Percentiles rank a stretch among this genome's conserved stretches.
Evolutionary conservation across 495 filamentous ascomycete genomes (phyloP).

Genomic region (Hypoxylon crocopeplum): DNA sequence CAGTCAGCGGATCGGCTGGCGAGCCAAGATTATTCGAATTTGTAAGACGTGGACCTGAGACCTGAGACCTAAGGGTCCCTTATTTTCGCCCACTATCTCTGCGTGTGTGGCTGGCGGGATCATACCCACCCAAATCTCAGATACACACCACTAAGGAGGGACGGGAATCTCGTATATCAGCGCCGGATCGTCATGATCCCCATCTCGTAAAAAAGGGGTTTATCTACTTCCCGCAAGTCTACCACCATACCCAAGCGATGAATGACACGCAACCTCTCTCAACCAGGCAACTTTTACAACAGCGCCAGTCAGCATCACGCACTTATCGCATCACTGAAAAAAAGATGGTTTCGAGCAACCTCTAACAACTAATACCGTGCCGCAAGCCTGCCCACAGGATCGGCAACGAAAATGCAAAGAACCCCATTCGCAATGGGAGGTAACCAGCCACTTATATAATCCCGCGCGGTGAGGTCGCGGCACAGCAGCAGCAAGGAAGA

Average conservation of each 20-base stretch:
- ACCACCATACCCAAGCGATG: background rate
- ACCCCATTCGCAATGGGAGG: constrained; percentile 13
- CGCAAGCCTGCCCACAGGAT: constrained; percentile 37
- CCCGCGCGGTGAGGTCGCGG: background rate
- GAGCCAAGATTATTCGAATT: background rate
- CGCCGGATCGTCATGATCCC: too few species aligned
- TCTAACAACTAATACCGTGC: constrained; percentile 5
- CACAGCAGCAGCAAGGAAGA: constrained; percentile 14
- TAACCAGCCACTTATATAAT: constrained; percentile 3
- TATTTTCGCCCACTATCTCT: background rate
- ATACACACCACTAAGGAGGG: constrained; percentile 8
- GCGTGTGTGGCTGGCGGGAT: constrained; percentile 22
- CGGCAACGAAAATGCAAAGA: constrained; percentile 31
- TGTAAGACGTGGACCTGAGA: constrained; percentile 20
- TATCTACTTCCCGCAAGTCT: background rate
- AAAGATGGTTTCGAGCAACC: background rate
- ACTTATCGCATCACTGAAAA: background rate
- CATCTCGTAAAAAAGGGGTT: too few species aligned
- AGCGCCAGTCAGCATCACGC: too few species aligned
- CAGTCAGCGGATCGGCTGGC: background rate
- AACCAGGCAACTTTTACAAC: too few species aligned
- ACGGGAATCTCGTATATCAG: constrained; percentile 7
- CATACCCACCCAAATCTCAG: background rate
- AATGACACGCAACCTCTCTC: background rate
- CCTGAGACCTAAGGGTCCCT: constrained; percentile 22